A percentile compares a stretch with the other conserved stretches of the same genome.
These are phyloP conservation scores for Candida maesae DNA, from an alignment of 805 yeast species.

Conservation along the genomic window DNA sequence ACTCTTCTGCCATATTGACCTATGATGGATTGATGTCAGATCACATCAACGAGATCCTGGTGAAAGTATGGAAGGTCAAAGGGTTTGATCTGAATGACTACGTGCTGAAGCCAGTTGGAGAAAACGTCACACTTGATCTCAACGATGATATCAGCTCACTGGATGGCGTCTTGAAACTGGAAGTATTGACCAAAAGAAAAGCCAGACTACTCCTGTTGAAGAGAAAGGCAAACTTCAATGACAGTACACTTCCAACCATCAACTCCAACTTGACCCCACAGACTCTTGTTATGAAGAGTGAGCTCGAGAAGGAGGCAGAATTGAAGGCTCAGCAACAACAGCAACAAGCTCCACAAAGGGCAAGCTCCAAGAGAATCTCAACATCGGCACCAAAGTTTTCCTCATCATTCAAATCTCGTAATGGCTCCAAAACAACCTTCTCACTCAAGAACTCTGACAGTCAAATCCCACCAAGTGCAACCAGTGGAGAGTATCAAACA, in stretches of 20 bases:
- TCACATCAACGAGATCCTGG: conserved; percentile 34
- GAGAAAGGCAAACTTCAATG: conserved; percentile 24
- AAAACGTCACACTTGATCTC: conserved; percentile 31
- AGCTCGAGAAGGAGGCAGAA: conserved; percentile 1
- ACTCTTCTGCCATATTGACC: conserved; percentile 25
- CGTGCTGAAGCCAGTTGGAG: conserved; percentile 32
- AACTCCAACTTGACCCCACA: conserved; percentile 29
- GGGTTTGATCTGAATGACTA: conserved; percentile 34
- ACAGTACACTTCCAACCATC: conserved; percentile 27
- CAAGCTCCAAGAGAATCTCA: conserved; percentile 3
- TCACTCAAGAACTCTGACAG: conserved; percentile 24
- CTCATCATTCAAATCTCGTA: conserved; percentile 32
- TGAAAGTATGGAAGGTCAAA: conserved; percentile 33
- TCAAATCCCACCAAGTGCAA: conserved; percentile 19
- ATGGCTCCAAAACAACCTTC: conserved; percentile 27
- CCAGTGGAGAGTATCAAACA: conserved; percentile 49
- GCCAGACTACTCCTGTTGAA: conserved; percentile 34
- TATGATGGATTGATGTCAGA: conserved; percentile 33
- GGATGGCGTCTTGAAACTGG: conserved; percentile 39
- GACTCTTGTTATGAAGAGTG: conserved; percentile 19
- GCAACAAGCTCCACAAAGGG: not conserved
- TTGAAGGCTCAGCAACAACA: not conserved
- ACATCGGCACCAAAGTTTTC: conserved; percentile 14
- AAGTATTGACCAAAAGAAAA: conserved; percentile 39
- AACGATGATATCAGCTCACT: conserved; percentile 38